Conservation (phyloP, 192 early-diverging fungal genomes). For the Entomortierella lignicola region DNA sequence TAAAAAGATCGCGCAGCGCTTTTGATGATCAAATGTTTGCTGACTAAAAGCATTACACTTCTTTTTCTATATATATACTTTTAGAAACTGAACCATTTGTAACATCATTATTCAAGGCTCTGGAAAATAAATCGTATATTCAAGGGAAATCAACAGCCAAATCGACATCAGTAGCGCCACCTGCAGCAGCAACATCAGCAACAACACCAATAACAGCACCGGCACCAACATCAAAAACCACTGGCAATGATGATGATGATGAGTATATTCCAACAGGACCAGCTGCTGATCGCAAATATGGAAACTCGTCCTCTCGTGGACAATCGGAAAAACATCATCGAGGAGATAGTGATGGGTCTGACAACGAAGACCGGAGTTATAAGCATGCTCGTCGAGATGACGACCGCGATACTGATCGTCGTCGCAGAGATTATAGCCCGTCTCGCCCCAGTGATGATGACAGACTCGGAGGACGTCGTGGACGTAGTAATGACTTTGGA, state of each 20-base stretch:
- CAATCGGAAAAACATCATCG: constrained; percentile 38
- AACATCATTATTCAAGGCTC: constrained; percentile 63
- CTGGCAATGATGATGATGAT: not conserved
- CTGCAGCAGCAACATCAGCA: not conserved
- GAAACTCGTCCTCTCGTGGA: constrained; percentile 14
- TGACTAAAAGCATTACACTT: not conserved
- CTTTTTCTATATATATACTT: not conserved
- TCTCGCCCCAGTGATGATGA: constrained; percentile 49
- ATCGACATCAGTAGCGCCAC: not conserved
- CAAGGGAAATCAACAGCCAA: not conserved
- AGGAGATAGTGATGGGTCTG: constrained; percentile 64
- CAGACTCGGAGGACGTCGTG: not conserved
- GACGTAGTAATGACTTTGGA: constrained; percentile 4
- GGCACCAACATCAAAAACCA: not conserved
- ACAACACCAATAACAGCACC: not conserved
- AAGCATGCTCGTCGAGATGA: constrained; percentile 71
- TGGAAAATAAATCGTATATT: constrained; percentile 61
- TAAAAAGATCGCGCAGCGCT: too few relatives aligned
- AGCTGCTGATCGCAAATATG: constrained; percentile 27
- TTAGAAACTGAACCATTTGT: constrained; percentile 80
- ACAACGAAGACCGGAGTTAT: constrained; percentile 78
- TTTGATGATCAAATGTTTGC: not conserved
- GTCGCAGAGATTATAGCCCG: constrained; percentile 45
- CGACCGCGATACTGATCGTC: constrained; percentile 31
- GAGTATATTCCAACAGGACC: constrained; percentile 26